These are phyloP conservation scores for Cutaneotrichosporon dermatis DNA, from an alignment of 1,284 basidiomycete species.

Conservation along the genomic window DNA sequence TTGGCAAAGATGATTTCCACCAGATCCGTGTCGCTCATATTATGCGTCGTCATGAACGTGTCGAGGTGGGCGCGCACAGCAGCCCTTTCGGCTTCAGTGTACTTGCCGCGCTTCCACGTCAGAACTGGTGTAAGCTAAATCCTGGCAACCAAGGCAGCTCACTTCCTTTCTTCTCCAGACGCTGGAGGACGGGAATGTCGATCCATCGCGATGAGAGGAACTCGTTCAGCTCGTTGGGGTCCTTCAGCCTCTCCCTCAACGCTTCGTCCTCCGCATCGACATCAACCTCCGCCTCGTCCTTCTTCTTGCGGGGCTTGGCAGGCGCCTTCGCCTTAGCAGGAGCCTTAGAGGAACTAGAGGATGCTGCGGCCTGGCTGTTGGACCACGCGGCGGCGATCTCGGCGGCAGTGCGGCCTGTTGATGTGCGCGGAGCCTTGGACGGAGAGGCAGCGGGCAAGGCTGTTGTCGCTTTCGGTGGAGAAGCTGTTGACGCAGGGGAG, in stretches of 20 bases:
- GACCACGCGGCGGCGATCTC: no score
- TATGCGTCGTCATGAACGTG: slow-evolving; percentile 23
- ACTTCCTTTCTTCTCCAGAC: slow-evolving; percentile 37
- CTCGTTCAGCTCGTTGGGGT: slow-evolving; percentile 23
- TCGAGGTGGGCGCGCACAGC: slow-evolving; percentile 27
- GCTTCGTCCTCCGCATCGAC: slow-evolving; percentile 14
- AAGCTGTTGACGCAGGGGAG: background rate
- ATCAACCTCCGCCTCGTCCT: slow-evolving; percentile 2
- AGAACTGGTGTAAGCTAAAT: slow-evolving; percentile 28
- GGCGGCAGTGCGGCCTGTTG: no score
- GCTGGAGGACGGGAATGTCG: slow-evolving; percentile 22
- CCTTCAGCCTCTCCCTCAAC: slow-evolving; percentile 13
- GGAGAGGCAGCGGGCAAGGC: background rate
- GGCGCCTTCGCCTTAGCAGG: no score
- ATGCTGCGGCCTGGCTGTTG: no score
- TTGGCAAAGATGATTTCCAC: slow-evolving; percentile 32
- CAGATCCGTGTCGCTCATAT: slow-evolving; percentile 23
- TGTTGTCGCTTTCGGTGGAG: background rate
- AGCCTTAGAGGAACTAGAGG: no score
- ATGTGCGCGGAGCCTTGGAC: no score
- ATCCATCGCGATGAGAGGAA: slow-evolving; percentile 34
- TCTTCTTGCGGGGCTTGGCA: background rate
- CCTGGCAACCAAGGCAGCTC: slow-evolving; percentile 9
- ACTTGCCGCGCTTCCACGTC: slow-evolving; percentile 35
- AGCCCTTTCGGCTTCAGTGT: slow-evolving; percentile 26